Conservation (phyloP, 2,329 filamentous ascomycete genomes). For the Talaromyces rugulosus region DNA sequence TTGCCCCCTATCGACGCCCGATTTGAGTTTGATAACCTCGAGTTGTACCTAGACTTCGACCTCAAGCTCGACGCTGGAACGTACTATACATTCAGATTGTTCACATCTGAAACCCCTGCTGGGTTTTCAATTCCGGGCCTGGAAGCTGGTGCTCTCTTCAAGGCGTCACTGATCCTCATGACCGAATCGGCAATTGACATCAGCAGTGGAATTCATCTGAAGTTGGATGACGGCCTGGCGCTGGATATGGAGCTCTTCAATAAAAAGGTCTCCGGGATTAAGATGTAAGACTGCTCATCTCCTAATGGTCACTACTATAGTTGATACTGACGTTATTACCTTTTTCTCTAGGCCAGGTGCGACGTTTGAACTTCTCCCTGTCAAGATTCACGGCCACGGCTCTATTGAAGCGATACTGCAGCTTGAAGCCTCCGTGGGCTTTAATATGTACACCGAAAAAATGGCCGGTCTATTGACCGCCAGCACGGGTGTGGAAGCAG, state of each 20-base stretch:
- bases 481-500: conserved; percentile 46
- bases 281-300: conserved; percentile 41
- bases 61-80: conserved; percentile 38
- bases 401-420: conserved; percentile 24
- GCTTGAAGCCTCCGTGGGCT: conserved; percentile 19
- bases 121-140: conserved; percentile 42
- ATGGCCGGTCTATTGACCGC: conserved; percentile 18
- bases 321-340: too few species aligned
- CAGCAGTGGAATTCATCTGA: conserved; percentile 53
- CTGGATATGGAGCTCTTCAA: conserved; percentile 51
- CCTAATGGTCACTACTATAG: too few species aligned
- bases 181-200: conserved; percentile 47
- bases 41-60: conserved; percentile 50
- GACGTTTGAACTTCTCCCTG: conserved; percentile 54
- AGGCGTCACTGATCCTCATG: conserved; percentile 51
- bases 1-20: conserved; percentile 24
- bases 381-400: conserved; percentile 44
- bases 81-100: conserved; percentile 49
- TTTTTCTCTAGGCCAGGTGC: conserved; percentile 43
- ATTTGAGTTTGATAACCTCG: conserved; percentile 49
- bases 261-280: conserved; percentile 45
- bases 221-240: conserved; percentile 47
- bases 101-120: conserved; percentile 40
- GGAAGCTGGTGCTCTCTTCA: conserved; percentile 46
- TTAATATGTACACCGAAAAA: conserved; percentile 9